Conservation (phyloP, 768 basidiomycete species). For the Termitomyces titanicus region DNA sequence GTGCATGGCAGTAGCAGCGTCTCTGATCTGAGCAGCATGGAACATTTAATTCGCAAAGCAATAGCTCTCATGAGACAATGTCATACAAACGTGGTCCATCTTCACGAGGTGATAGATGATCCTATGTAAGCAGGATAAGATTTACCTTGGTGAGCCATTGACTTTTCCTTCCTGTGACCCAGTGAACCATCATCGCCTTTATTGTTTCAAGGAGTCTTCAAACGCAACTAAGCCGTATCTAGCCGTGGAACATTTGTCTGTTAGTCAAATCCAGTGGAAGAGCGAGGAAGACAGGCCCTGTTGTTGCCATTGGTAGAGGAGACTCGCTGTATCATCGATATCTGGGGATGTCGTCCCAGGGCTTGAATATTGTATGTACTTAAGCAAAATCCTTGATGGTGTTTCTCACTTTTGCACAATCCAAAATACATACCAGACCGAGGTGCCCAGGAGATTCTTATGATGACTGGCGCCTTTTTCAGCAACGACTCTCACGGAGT, state of each 20-base stretch:
- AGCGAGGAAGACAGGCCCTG: conserved; percentile 27
- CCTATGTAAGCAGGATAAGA: conserved; percentile 74
- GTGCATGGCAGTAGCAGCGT: conserved; percentile 12
- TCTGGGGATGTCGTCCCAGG: conserved; percentile 40
- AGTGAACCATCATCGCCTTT: conserved; percentile 45
- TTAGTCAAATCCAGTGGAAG: conserved; percentile 41
- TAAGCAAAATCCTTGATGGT: too few species aligned
- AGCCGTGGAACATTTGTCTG: conserved; percentile 42
- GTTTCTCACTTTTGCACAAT: conserved; percentile 29
- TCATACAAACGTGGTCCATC: too few species aligned
- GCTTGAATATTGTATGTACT: conserved; percentile 41
- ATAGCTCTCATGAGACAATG: conserved; percentile 87
- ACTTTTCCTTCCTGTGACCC: background rate
- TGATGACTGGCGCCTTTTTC: conserved; percentile 31
- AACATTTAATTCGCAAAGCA: conserved; percentile 78
- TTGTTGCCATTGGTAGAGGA: conserved; percentile 32
- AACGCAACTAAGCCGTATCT: background rate
- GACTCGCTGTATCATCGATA: conserved; percentile 36
- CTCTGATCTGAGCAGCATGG: conserved; percentile 50
- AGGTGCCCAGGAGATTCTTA: conserved; percentile 12
- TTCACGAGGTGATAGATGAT: conserved; percentile 91
- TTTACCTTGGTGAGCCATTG: too few species aligned
- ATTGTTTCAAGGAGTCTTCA: background rate
- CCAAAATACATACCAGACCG: background rate
- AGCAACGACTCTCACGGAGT: conserved; percentile 29